phyloP scores from a whole-genome alignment of 352 stramenopile genomes.

The Pythium pectinolyticum region DNA sequence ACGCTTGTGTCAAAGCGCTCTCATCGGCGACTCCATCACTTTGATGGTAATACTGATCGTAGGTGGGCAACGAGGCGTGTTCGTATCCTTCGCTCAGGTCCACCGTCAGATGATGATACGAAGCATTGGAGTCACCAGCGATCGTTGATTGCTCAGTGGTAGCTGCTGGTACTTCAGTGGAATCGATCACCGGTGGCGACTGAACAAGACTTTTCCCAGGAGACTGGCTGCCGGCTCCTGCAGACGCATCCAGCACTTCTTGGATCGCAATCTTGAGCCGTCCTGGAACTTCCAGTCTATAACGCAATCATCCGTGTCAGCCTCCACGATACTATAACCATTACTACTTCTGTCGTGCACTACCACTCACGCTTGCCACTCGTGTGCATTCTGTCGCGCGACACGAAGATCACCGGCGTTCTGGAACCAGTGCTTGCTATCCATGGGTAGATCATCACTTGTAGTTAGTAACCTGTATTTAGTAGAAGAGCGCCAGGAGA shows the following conservation, averaged over 20 bases:
- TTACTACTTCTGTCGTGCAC: no score
- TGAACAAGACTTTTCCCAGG: slow-evolving; percentile 6
- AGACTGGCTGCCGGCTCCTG: slow-evolving; percentile 10
- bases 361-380: slow-evolving; percentile 60
- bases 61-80: no score
- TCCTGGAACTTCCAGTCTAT: slow-evolving; percentile 50
- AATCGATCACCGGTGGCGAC: not conserved
- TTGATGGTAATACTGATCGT: not conserved
- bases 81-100: not conserved
- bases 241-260: slow-evolving; percentile 48
- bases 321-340: not conserved
- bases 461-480: no score
- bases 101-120: no score
- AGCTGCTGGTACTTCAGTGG: not conserved
- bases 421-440: slow-evolving; percentile 73
- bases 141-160: not conserved
- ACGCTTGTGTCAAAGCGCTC: no score
- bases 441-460: no score
- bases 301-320: no score
- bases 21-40: not conserved
- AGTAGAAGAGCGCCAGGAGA: no score
- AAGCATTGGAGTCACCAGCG: not conserved
- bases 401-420: slow-evolving; percentile 54
- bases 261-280: slow-evolving; percentile 69
- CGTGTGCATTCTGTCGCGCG: slow-evolving; percentile 34